phyloP scores from a whole-genome alignment of 306 rosid species.

The Trifolium dubium region DNA sequence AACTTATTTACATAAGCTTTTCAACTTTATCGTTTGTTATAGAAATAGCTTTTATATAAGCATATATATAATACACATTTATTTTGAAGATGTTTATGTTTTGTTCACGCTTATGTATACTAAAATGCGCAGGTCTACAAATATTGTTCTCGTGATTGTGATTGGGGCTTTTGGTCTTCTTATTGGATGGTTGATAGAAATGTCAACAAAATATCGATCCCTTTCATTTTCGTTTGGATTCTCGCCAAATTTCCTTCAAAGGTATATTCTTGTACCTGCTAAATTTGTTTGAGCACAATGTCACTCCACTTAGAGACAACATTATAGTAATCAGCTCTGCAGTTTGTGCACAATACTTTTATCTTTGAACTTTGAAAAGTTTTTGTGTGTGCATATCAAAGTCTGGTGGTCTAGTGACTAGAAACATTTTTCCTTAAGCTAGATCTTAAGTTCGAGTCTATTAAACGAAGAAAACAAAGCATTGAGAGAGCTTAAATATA shows the following conservation, averaged over 20 bases:
- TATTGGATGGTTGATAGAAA: conserved; percentile 58
- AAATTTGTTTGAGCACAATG: conserved; percentile 28
- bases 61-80: neutral
- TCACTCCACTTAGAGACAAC: neutral
- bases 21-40: neutral
- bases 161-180: conserved; percentile 57
- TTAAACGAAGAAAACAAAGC: neutral
- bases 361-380: neutral
- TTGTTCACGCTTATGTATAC: conserved; percentile 32
- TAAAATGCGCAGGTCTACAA: conserved; percentile 40
- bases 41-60: neutral
- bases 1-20: neutral
- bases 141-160: conserved; percentile 41
- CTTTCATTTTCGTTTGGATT: conserved; percentile 47
- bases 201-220: conserved; percentile 51
- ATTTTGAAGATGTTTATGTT: neutral
- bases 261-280: conserved; percentile 36
- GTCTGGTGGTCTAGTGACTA: neutral
- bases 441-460: neutral
- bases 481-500: neutral
- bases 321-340: neutral
- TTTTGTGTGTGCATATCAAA: neutral
- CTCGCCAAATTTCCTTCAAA: conserved; percentile 40
- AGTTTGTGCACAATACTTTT: neutral
- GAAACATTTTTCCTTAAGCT: neutral